Evolutionary conservation across 495 filamentous ascomycete genomes (phyloP).

Genomic region (Daldinia grandis): DNA sequence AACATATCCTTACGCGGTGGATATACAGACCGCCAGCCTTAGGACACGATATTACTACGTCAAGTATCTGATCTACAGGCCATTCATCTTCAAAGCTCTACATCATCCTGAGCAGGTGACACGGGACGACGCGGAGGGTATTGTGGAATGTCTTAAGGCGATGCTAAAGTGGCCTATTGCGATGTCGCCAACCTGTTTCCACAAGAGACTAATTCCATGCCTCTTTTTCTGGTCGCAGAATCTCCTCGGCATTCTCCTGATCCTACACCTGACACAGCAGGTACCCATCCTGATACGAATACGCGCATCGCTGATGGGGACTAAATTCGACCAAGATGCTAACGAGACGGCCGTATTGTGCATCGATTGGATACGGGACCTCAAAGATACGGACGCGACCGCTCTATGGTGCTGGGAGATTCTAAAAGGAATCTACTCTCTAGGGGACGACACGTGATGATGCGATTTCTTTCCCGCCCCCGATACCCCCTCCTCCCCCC

Average conservation of each 20-base stretch:
- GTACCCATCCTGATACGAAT: constrained; percentile 59
- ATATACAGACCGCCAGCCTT: constrained; percentile 64
- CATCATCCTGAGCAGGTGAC: constrained; percentile 64
- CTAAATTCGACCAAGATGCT: constrained; percentile 57
- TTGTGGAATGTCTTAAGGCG: constrained; percentile 60
- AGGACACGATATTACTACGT: constrained; percentile 68
- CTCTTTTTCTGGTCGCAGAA: constrained; percentile 68
- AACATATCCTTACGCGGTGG: constrained; percentile 58
- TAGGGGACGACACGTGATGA: constrained; percentile 48
- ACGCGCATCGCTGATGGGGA: constrained; percentile 52
- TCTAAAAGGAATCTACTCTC: constrained; percentile 53
- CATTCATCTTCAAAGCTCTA: constrained; percentile 69
- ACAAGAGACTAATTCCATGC: constrained; percentile 65
- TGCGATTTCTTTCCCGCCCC: background rate
- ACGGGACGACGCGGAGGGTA: constrained; percentile 59
- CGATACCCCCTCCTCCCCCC: background rate
- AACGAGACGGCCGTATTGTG: constrained; percentile 58
- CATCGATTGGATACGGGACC: constrained; percentile 64
- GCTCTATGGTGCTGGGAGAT: constrained; percentile 64
- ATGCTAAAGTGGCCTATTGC: constrained; percentile 64
- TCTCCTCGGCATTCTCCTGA: constrained; percentile 63
- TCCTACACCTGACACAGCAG: constrained; percentile 60
- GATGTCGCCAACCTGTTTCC: constrained; percentile 63
- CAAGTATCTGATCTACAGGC: constrained; percentile 65
- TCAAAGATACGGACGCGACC: constrained; percentile 57